Evolutionary conservation across 305 asterid genomes (phyloP).

Genomic region (Fraxinus velutina): DNA sequence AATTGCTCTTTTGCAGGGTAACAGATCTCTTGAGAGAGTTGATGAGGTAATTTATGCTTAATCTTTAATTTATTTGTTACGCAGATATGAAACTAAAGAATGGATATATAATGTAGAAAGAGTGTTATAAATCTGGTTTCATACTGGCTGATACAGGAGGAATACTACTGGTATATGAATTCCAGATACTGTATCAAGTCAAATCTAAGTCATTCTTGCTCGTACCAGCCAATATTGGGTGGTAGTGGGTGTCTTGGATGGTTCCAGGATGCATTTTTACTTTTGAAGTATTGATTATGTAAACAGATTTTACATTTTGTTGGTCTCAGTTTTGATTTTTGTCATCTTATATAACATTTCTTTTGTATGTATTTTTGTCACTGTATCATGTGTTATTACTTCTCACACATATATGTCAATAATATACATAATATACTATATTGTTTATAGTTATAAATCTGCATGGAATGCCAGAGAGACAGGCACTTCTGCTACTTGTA

Average conservation of each 20-base stretch:
- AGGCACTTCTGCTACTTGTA: neutral
- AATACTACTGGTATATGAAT: neutral
- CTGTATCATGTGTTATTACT: neutral
- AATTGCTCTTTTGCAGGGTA: conserved; percentile 57
- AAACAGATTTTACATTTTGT: neutral
- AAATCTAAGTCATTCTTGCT: neutral
- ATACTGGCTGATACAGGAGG: neutral
- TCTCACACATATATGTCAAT: too few species aligned
- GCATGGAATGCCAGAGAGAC: neutral
- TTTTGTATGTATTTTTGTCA: neutral
- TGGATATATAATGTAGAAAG: neutral
- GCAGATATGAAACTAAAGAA: neutral
- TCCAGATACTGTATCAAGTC: neutral
- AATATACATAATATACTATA: neutral
- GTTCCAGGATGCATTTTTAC: neutral
- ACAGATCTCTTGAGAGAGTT: conserved; percentile 72
- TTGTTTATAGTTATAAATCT: neutral
- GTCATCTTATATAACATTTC: neutral
- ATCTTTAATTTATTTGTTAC: neutral
- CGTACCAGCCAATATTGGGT: neutral
- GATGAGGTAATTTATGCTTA: conserved; percentile 63
- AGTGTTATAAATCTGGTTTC: neutral
- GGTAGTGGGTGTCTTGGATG: neutral
- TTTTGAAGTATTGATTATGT: neutral
- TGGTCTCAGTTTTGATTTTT: neutral